Evolutionary conservation across 305 asterid species (phyloP), one percentile per base, ranked within the genome.

Genomic region (Plantago coronopus): DNA sequence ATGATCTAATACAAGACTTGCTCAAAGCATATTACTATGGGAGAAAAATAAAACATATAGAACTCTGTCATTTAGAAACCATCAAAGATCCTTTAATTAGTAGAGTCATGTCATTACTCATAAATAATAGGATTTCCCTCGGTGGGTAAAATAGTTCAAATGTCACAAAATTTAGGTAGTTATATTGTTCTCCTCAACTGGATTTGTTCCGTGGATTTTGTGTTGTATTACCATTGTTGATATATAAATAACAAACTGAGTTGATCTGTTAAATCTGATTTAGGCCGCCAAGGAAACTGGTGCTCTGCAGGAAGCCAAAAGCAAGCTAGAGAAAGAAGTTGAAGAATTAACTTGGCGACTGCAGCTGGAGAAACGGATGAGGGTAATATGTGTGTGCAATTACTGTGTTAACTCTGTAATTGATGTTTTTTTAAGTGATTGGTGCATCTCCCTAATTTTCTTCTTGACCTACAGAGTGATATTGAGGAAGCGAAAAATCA

Each of bases 201-300:
- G 34, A 8, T 27, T 5, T 27, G 34, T 3, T 27, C 34, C 34
- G 7, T n/a, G n/a, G n/a, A 2, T 8, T 27, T 27, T 27, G 43
- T 46, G 46, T 61, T 66, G 51, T 69, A 55, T 29, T 37, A 57
- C 13, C 38, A 21, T 57, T 45, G 21, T 17, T 56, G 38, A 22
- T 42, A 22, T 34, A 17, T 20, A 17, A 21, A n/a, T 1, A 42
- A 42, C 16, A 21, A 68, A 21, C 54, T 46, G 23, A 62, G 59
- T 6, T 21, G 27, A 48, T 42, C n/a, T 48, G 45, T 63, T 44
- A 69, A 64, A 38, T 76, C 31, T 72, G 44, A 38, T 40, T 64
- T 81, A 89, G 97, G 94, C 94, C 69, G 91, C 97, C 49, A 86
- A 71, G 73, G 95, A 89, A 78, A 81, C 94, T 58, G 91, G 83